Base-by-base conservation (phyloP, 148 eudicot species). In the Rhododendron mucronatum region DNA sequence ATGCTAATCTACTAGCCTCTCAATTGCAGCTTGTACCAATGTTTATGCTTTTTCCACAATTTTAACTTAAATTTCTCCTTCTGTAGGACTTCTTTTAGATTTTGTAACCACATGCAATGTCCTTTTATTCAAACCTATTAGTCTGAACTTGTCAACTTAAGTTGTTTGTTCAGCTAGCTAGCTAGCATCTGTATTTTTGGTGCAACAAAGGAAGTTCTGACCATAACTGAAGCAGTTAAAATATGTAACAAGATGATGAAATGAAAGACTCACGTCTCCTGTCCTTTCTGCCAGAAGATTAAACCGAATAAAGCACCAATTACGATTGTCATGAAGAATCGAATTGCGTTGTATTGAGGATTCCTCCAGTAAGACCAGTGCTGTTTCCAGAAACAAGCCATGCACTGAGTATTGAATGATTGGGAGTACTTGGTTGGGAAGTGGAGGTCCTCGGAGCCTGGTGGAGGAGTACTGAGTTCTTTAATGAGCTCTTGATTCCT, bases 321-420 rank as follows among this genome's bases (percentile, higher is more conserved):
- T 9, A 84, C 57, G 11, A 85, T 85, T 26, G 94, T 89, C 89
- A 90, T 85, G n/a, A 89, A 80, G 55, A 92, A 90, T 28, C 92
- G 88, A 74, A 88, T 86, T 53, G 87, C 87, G 48, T 92, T 92
- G 83, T 92, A 91, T 85, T 87, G 86, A 21, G 92, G 91, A 81
- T 92, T 63, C 86, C 94, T 88, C 92, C 94, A 90, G 78, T 92
- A 90, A 33, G 94, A 92, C 88, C 84, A 86, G 53, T 89, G 78
- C 35, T 92, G 94, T 80, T 92, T 92, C 94, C 94, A 92, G 89
- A 92, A 88, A 85, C 94, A 92, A 84, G 94, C 91, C 74, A 73
- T 82, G 82, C 90, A 92, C 63, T 90, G 94, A 41, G 86, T 65
- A 50, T 85, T 12, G 84, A 90, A 92, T 7, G 92, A 65, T 78